Evolutionary conservation across 73 alveolate genomes (phyloP), one percentile per base, ranked within the genome.

Genomic region (Tetrahymena malaccensis): DNA sequence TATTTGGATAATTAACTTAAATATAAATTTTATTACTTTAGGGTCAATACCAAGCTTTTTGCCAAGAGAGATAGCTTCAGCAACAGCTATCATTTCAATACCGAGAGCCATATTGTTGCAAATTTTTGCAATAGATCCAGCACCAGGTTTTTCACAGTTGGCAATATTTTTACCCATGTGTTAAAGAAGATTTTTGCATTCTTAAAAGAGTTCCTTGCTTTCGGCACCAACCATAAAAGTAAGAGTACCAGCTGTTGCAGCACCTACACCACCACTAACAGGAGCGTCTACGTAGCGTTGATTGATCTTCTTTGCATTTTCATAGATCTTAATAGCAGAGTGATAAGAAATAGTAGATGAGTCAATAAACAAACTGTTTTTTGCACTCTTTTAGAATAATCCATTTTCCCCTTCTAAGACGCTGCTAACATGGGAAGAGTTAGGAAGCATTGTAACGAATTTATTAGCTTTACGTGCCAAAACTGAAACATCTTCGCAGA

Each of bases 221-320:
- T 97, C 98, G n/a, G 98, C 97, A 85, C 99, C 99, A 56, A 96
- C 98, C 99, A 98, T 98, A 56, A 98, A 97, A 16, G 99, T 97
- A 4, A 98, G 95, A 27, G 98, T 97, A 27, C 98, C 99, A 34
- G 89, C 93, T 40, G 96, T 57, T 19, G 99, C 99, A 55, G 98
- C 98, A 31, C 97, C 95, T 40, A 96, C 97, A 34, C 99, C 99
- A 17, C 99, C 99, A 35, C 98, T 96, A 85, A 98, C 98, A 10
- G 99, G 99, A 31, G 99, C 97, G 95, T 98, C 99, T n/a, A 95
- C 94, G 34, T 94, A 94, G 0, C 57, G 94, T 43, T 96, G 55
- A 43, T 96, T 97, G 35, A 89, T 38, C 94, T 97, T 94, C 50
- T 97, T 95, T 1, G 98, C 99, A 43, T 96, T 96, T 43, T 97